Evolutionary conservation across 1,284 basidiomycete species (phyloP), one percentile per base, ranked within the genome.

Genomic region (Exobasidium rhododendri): DNA sequence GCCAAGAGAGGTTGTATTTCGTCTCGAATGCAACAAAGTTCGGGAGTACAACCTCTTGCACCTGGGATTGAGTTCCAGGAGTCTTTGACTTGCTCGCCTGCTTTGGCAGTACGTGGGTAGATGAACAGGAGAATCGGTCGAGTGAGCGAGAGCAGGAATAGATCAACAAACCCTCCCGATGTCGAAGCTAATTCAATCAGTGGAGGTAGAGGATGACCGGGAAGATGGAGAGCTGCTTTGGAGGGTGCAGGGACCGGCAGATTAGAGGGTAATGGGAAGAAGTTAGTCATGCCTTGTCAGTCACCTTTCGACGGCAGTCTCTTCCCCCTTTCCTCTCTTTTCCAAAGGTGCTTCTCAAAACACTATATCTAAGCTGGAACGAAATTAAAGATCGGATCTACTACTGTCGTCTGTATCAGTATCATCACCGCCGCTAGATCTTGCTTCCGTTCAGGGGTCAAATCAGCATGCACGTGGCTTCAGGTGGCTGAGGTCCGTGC

Each of bases 181-280:
- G 75, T 72, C 26, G 66, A 66, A 4, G 58, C 62, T n/a, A 74
- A 64, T 24, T 70, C 62, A 53, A 71, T 66, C 10, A 77, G 50
- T 0, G 73, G 71, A 0, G 74, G 74, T 2, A 78, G 50, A 13
- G 75, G 76, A 54, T 77, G 75, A 2, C 76, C 76, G 10, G 71
- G 62, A 2, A 78, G 70, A 45, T 78, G 76, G 35, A 71, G 66
- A 3, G 69, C 65, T 13, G 70, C 62, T 4, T 64, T 49, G 44
- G 75, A 72, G 29, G 69, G 60, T n/a, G 29, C 52, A 20, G 52
- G 52, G 10, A 54, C 52, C 14, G 52, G 52, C 5, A 54, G 52
- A 28, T 54, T 29, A n/a, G 52, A n/a, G n/a, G 52, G 52, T 5
- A 54, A 28, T 13, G 26, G 30, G 20, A 54, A 35, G 26, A 13